Evolutionary conservation across 1,139 yeast genomes (phyloP), one percentile per base, ranked within the genome.

Genomic region (Suhomyces yuchorum): DNA sequence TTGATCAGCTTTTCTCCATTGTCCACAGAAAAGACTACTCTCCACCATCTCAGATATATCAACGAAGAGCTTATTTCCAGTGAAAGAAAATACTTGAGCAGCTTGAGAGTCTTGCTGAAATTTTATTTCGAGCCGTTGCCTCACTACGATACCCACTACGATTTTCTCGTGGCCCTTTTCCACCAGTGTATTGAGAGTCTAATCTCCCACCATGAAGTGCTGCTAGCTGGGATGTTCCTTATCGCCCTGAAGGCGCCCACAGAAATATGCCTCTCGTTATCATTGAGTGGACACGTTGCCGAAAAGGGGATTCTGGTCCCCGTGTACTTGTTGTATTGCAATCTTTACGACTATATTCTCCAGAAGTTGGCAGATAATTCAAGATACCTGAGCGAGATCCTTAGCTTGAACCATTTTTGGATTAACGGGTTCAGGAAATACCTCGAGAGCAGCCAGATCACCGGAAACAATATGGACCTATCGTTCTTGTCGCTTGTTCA

Each of bases 401-500:
- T 20, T 6, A 22, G 30, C n/a, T 20, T 20, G 33, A 38, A 24
- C 39, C 8, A 37, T 46, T 48, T 20, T 17, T 47, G 51, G 51
- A 44, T 35, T 18, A 30, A 30, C 2, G 43, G 78, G 76, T 3
- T 70, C 70, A 61, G 73, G 68, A 43, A 62, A 56, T 36, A 75
- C 48, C 57, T 78, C 9, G 80, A 76, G 55, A 70, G 75, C 1
- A 67, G 78, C 0, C 81, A 77, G 50, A 69, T 73, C 2, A 40
- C 49, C 0, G 50, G 59, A 0, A 64, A 57, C 20, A 62, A 61
- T 3, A 59, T 68, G 60, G 84, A 80, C 56, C 61, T 78, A 19
- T 75, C 82, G 0, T 75, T 79, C 40, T 54, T 65, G 12, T 81
- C 87, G 0, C 67, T 82, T 42, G 62, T 80, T 33, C 82, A 80